phyloP scores from a whole-genome alignment of 176 grass and related monocot genomes.

The Stipa capillata region DNA sequence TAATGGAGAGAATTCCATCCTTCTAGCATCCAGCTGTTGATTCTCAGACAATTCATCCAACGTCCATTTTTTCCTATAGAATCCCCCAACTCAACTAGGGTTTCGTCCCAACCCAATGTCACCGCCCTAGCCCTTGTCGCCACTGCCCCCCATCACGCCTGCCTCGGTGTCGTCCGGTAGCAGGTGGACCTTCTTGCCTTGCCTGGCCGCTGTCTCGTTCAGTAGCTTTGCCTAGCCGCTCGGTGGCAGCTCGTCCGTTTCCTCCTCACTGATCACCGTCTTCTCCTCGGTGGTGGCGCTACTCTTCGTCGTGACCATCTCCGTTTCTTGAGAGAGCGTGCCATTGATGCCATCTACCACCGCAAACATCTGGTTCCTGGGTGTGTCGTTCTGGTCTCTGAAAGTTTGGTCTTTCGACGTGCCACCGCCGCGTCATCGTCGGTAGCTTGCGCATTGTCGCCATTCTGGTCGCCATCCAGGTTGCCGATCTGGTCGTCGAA shows the following conservation, averaged over 20 bases:
- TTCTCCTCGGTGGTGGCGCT: background rate
- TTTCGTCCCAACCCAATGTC: no score
- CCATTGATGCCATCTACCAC: background rate
- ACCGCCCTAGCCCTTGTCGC: no score
- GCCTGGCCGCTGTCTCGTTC: conserved; percentile 59
- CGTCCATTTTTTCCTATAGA: no score
- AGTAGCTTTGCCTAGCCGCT: conserved; percentile 57
- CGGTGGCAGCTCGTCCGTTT: conserved; percentile 38
- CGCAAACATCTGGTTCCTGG: background rate
- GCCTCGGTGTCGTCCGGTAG: no score
- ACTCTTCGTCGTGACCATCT: background rate
- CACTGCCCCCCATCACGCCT: no score
- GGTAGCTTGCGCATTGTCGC: background rate
- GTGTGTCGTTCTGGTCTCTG: background rate
- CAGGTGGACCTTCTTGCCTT: no score
- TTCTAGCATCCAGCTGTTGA: no score
- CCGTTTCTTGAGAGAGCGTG: background rate
- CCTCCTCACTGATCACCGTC: background rate
- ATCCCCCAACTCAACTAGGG: no score
- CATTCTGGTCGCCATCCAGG: background rate
- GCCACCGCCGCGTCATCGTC: background rate
- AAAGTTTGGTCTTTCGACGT: background rate
- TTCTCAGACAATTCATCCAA: no score
- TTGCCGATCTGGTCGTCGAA: conserved; percentile 28
- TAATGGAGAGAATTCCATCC: no score